A percentile compares a stretch with the other conserved stretches of the same genome.
Evolutionary conservation across 2,329 filamentous ascomycete species (phyloP).

Genomic region (Parastagonospora avenae): DNA sequence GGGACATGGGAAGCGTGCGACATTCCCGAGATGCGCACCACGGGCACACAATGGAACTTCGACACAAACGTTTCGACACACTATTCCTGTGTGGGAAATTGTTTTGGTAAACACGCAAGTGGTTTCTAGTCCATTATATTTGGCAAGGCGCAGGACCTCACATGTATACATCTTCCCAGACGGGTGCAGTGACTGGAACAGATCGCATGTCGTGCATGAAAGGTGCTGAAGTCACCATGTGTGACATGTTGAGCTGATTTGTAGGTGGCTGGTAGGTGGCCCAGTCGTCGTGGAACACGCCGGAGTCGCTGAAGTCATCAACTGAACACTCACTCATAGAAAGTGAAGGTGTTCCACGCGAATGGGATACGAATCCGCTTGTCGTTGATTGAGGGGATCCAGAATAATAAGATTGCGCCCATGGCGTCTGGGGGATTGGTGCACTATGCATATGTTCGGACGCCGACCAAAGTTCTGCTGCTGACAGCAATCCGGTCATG

Average conservation of each 20-base stretch:
- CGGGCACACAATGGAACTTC: not conserved
- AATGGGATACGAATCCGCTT: slow-evolving; percentile 17
- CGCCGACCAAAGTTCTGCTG: slow-evolving; percentile 26
- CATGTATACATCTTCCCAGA: slow-evolving; percentile 53
- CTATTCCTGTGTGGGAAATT: no score
- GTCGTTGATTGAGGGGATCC: slow-evolving; percentile 21
- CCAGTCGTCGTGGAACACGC: slow-evolving; percentile 54
- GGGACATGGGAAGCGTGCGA: no score
- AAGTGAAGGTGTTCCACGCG: slow-evolving; percentile 25
- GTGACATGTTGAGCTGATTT: slow-evolving; percentile 45
- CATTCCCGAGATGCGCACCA: no score
- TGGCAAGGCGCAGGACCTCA: slow-evolving; percentile 50
- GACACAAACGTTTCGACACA: no score
- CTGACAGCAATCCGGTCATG: slow-evolving; percentile 22
- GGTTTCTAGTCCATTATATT: not conserved
- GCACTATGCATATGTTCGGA: slow-evolving; percentile 19
- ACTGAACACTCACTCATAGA: slow-evolving; percentile 33
- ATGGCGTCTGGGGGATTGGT: slow-evolving; percentile 25
- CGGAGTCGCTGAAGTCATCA: slow-evolving; percentile 28
- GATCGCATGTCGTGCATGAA: slow-evolving; percentile 50
- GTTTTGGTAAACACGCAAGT: not conserved
- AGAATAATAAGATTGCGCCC: slow-evolving; percentile 22
- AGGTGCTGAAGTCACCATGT: slow-evolving; percentile 22
- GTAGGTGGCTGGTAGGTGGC: slow-evolving; percentile 53
- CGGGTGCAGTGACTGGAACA: slow-evolving; percentile 19